Evolutionary conservation across 352 stramenopile species (phyloP), one percentile per base, ranked within the genome.

Genomic region (Blastocystis hominis): DNA sequence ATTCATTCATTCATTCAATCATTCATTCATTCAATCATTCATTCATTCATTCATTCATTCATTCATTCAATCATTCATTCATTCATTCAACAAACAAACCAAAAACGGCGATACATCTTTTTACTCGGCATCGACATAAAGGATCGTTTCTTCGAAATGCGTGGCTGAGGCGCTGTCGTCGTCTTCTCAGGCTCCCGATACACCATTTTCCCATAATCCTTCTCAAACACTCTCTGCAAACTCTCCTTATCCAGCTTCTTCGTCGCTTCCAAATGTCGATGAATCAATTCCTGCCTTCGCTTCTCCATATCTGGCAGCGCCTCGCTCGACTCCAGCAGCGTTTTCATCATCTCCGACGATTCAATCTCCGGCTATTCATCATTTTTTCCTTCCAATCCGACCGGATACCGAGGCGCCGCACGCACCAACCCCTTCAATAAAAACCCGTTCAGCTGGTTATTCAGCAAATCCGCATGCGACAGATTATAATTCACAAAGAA

Each of bases 31-130:
- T 30, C 24, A 30, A 0, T 30, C 24, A 30, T 30, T 30, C 24
- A 30, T 0, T 30, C 24, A 30, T 30, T 30, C 24, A 30, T 30
- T 30, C 24, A 30, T 30, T 30, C 24, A 30, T 30, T 30, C 24
- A 30, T 30, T 30, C 24, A 30, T 30, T 30, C 24, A 30, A 0
- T 30, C 50, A 59, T 0, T 20, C 50, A 59, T 59, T 2, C 2
- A 59, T 20, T 0, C 13, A 59, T 59, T 59, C 24, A 80, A 80
- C 56, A 80, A 80, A 80, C 70, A 80, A 17, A 80, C n/a, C 56
- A 86, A 86, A 72, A 86, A 13, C 75, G 55, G 75, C 61, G 61
- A 53, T 77, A 77, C 3, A 56, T 77, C n/a, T 59, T 77, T 13
- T 53, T 36, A 0, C 66, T 15, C 5, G 34, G 36, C 36, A 24